These are phyloP conservation scores for Boletales sp. DNA, from an alignment of 768 basidiomycete species.

Conservation along the genomic window DNA sequence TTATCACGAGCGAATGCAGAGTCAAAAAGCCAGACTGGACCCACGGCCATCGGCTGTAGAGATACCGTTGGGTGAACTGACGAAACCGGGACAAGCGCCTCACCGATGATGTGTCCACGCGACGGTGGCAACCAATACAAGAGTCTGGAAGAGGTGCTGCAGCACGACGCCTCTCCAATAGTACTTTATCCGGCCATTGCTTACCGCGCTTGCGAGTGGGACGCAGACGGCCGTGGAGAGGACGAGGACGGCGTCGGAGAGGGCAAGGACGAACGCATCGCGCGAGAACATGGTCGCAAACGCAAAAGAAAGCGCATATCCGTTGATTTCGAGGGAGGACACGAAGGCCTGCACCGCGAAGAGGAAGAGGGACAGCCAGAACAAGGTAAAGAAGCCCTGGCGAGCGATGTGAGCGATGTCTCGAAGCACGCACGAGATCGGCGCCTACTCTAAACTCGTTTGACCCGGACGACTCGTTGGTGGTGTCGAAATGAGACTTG, in stretches of 20 bases:
- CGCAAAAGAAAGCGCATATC: conserved; percentile 69
- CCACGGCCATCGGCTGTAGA: conserved; percentile 90
- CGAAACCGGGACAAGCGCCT: background rate
- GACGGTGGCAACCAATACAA: conserved; percentile 67
- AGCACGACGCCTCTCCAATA: conserved; percentile 70
- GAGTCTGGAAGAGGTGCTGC: conserved; percentile 79
- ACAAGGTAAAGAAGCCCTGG: conserved; percentile 91
- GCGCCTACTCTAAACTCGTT: conserved; percentile 79
- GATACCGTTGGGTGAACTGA: background rate
- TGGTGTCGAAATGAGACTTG: conserved; percentile 79
- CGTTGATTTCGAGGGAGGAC: conserved; percentile 70
- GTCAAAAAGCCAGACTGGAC: conserved; percentile 92
- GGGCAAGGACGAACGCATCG: conserved; percentile 77
- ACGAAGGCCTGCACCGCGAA: conserved; percentile 77
- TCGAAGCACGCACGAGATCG: background rate
- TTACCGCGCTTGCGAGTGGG: conserved; percentile 74
- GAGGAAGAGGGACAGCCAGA: conserved; percentile 89
- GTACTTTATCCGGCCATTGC: conserved; percentile 78
- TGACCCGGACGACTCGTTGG: conserved; percentile 63
- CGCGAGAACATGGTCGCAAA: conserved; percentile 88
- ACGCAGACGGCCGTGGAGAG: conserved; percentile 73
- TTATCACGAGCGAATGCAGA: conserved; percentile 82
- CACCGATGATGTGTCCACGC: conserved; percentile 89
- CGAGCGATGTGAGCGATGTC: conserved; percentile 1
- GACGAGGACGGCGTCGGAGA: conserved; percentile 83